Conservation (phyloP, 345 rosid species). For the Capsella bursapastoris region DNA sequence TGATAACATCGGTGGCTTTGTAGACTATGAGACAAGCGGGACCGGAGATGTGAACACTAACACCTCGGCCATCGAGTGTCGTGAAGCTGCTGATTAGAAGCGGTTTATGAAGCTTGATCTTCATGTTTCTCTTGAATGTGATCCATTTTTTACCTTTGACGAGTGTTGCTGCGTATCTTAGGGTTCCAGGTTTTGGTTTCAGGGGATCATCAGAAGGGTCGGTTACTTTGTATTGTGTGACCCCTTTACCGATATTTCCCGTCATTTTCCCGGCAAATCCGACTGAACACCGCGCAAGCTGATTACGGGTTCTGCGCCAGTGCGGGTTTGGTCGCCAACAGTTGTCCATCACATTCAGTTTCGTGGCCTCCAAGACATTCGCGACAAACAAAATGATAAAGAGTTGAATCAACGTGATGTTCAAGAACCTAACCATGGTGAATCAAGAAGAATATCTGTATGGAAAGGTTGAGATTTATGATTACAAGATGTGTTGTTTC, state of each 20-base stretch:
- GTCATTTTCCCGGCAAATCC: conserved; percentile 79
- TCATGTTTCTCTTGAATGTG: conserved; percentile 68
- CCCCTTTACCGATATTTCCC: conserved; percentile 57
- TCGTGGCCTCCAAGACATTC: conserved; percentile 35
- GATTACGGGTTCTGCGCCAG: conserved; percentile 57
- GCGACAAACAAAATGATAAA: conserved; percentile 30
- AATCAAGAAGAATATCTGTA: conserved; percentile 9
- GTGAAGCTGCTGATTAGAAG: conserved; percentile 74
- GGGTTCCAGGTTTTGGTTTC: conserved; percentile 69
- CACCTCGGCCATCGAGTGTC: conserved; percentile 75
- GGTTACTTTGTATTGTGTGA: conserved; percentile 54
- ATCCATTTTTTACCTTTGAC: conserved; percentile 66
- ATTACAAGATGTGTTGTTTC: conserved; percentile 28
- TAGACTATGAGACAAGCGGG: conserved; percentile 63
- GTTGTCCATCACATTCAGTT: conserved; percentile 68
- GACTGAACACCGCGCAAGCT: conserved; percentile 61
- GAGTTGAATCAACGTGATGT: conserved; percentile 17
- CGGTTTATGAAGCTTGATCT: conserved; percentile 56
- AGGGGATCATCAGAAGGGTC: conserved; percentile 68
- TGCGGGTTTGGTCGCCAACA: conserved; percentile 64
- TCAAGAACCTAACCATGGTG: conserved; percentile 37
- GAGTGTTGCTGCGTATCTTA: conserved; percentile 69
- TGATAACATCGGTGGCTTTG: conserved; percentile 66
- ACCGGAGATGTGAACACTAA: conserved; percentile 57
- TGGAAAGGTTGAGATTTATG: conserved; percentile 19